Base-by-base conservation (phyloP, 305 asterid genomes). In the Solanum chacoense region DNA sequence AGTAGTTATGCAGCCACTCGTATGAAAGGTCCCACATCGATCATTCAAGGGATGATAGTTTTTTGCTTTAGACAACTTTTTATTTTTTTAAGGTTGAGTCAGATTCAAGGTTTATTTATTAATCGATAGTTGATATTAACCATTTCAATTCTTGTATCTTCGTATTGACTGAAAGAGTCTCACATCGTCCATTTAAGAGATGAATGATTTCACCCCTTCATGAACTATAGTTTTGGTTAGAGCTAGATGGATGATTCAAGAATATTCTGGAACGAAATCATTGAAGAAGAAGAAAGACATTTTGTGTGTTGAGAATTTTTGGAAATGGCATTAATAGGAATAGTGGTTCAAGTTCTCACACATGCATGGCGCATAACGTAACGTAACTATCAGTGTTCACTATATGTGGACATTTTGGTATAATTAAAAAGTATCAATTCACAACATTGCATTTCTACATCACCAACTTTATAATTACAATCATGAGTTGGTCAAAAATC, bases 181-280 rank as follows among this genome's bases (percentile, higher is more conserved):
- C 79, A 73, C 24, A 73, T 73, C 13, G 3, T 8, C 0, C 2
- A 29, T 72, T 14, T 0, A 72, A 3, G 1, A 28, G 37, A 6
- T 20, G 24, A 59, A 59, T 59, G 11, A 59, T 59, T 59, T 20
- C 69, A 59, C 69, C 24, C 50, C 45, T 36, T 50, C n/a, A 50
- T 50, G 65, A 50, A 18, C 65, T 50, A 50, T 50, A 50, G n/a
- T 50, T 50, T 50, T 50, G 65, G 65, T 50, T 45, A 2, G 63
- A 45, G 63, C 22, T 45, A 45, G 63, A 45, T 5, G 63, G 63
- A 45, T 45, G 63, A 45, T 45, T 24, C 32, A 65, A n/a, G 89
- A 88, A 80, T 8, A 37, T 40, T 88, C 90, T 81, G 8, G 90
- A 79, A 63, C 72, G 8, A 40, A 13, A 67, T 67, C 5, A 69